Percentiles rank a stretch among this genome's conserved stretches.
phyloP scores from a whole-genome alignment of 768 basidiomycete genomes.

The Artomyces pyxidatus region DNA sequence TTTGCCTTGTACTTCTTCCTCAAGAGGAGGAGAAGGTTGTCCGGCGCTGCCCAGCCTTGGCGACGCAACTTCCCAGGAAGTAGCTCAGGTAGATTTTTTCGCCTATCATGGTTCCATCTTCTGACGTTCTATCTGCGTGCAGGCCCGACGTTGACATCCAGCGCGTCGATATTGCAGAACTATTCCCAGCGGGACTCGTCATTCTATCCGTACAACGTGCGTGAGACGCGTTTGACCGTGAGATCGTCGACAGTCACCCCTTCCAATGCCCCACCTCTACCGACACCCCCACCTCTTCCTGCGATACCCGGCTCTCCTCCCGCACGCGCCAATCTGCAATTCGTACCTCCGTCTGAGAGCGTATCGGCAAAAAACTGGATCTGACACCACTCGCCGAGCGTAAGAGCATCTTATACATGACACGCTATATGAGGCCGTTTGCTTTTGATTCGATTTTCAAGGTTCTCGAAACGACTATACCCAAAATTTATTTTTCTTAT shows the following conservation, averaged over 20 bases:
- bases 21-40: background rate
- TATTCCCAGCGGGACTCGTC: background rate
- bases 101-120: no score
- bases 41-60: background rate
- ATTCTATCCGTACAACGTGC: background rate
- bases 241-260: no score
- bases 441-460: no score
- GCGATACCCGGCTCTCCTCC: background rate
- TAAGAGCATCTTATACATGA: no score
- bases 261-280: background rate
- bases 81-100: background rate
- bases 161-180: background rate
- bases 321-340: background rate
- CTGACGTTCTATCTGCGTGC: background rate
- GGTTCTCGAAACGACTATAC: no score
- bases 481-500: no score
- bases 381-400: no score
- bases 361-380: background rate
- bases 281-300: background rate
- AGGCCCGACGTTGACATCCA: background rate
- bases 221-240: background rate
- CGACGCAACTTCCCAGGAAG: background rate
- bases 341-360: background rate
- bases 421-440: no score
- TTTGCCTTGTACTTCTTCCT: background rate